Evolutionary conservation across 1,284 basidiomycete species (phyloP).

Genomic region (Trichosporon coremiiforme): DNA sequence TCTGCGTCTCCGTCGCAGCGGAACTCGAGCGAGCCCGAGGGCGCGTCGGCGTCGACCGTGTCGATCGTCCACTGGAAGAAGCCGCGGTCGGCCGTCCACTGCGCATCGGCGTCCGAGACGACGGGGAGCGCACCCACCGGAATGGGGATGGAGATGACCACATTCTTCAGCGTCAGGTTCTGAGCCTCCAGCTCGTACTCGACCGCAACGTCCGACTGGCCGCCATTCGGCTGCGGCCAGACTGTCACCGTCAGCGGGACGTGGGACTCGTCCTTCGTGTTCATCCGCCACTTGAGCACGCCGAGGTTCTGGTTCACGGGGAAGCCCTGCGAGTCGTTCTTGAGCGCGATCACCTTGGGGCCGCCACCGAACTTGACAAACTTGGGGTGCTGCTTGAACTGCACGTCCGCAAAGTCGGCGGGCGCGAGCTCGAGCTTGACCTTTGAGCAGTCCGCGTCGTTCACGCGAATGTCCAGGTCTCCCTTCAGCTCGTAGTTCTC

Average conservation of each 20-base stretch:
- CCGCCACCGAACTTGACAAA: slow-evolving; percentile 74
- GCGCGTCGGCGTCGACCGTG: slow-evolving; percentile 58
- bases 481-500: slow-evolving; percentile 88
- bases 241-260: slow-evolving; percentile 95
- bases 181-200: slow-evolving; percentile 95
- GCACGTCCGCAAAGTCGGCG: slow-evolving; percentile 69
- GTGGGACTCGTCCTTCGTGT: slow-evolving; percentile 85
- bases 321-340: slow-evolving; percentile 79
- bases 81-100: slow-evolving; percentile 80
- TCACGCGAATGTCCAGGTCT: slow-evolving; percentile 86
- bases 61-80: slow-evolving; percentile 80
- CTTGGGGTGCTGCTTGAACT: slow-evolving; percentile 97
- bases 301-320: slow-evolving; percentile 82
- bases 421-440: slow-evolving; percentile 71
- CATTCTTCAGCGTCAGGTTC: slow-evolving; percentile 75
- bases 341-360: slow-evolving; percentile 76
- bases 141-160: slow-evolving; percentile 87
- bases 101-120: slow-evolving; percentile 70
- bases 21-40: slow-evolving; percentile 83
- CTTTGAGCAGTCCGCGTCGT: slow-evolving; percentile 74
- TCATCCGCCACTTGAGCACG: slow-evolving; percentile 90
- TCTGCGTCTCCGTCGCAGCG: slow-evolving; percentile 78
- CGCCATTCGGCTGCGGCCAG: slow-evolving; percentile 92
- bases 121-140: slow-evolving; percentile 85
- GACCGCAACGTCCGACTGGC: slow-evolving; percentile 88